Evolutionary conservation across 345 rosid species (phyloP), one percentile per base, ranked within the genome.

Genomic region (Corchorus olitorius): DNA sequence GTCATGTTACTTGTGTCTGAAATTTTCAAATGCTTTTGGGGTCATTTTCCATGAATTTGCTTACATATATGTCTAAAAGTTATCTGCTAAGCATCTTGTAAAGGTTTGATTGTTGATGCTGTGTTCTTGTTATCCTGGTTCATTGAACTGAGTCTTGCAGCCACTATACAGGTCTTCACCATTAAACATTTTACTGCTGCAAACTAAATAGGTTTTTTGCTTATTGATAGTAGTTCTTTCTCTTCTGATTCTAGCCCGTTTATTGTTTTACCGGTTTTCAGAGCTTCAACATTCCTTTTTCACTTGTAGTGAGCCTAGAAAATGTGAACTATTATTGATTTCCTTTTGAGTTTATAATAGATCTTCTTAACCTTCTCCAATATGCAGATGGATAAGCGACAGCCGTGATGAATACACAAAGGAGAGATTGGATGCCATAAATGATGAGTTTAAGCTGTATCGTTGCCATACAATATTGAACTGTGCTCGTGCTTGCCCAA

Each of bases 401-500:
- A 96, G 99, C 88, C 89, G 98, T 62, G 98, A 96, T 84, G 98
- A 91, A 84, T 93, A 81, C 74, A 93, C 97, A 4, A 83, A 87
- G 75, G 99, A 96, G 83, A 85, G 98, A 37, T 84, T 70, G 74
- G 74, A 89, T n/a, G 97, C 99, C 13, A 83, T 96, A 62, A 81
- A 93, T 33, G 94, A 96, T 5, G 98, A 96, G 77, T 96, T 89
- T 77, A 96, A 96, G 93, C 92, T 96, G 37, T 93, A 96, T 76
- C 89, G 98, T 12, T 96, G 99, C 87, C 97, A 93, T 82, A 91
- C 98, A 16, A 93, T 96, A 76, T 78, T 96, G 97, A 96, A 93
- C 77, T 96, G 99, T 81, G 94, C 98, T 16, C 91, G 92, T 56
- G 99, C 99, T 61, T 96, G 99, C 80, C 99, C 99, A 46, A 96